phyloP scores from a whole-genome alignment of 345 rosid genomes.

The Carallia pectinifolia region DNA sequence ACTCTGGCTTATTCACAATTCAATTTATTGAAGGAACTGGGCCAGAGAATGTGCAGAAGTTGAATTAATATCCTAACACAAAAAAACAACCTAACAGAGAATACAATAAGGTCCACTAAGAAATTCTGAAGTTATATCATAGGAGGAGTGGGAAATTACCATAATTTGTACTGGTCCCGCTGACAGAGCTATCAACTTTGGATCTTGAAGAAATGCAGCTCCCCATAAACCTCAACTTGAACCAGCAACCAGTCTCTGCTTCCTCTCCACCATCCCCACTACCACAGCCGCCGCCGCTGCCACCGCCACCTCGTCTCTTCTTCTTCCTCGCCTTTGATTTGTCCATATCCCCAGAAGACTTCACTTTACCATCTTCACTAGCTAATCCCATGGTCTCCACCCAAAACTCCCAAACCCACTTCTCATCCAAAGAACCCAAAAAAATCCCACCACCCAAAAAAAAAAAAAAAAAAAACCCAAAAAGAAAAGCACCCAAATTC shows the following conservation, averaged over 20 bases:
- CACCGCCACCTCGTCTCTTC: conserved; percentile 35
- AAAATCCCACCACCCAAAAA: conserved; percentile 13
- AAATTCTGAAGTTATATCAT: background rate
- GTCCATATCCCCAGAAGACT: conserved; percentile 36
- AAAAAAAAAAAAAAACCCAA: background rate
- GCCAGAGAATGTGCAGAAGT: too few relatives aligned
- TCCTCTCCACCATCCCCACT: conserved; percentile 8
- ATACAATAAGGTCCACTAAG: background rate
- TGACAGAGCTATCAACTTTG: conserved; percentile 37
- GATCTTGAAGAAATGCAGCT: conserved; percentile 40
- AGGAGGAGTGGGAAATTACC: conserved; percentile 20
- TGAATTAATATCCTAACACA: background rate
- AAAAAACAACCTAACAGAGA: background rate
- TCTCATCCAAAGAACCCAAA: conserved; percentile 29
- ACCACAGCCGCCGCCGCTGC: background rate
- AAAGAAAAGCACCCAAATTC: background rate
- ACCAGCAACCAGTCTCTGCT: conserved; percentile 26
- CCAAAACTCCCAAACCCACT: conserved; percentile 30
- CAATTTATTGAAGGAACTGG: too few relatives aligned
- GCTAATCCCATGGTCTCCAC: conserved; percentile 35
- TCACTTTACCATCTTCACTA: conserved; percentile 42
- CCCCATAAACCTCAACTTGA: conserved; percentile 26
- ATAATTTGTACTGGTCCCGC: conserved; percentile 29
- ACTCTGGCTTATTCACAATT: background rate
- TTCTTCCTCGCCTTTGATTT: conserved; percentile 51